Evolutionary conservation across 2,329 filamentous ascomycete genomes (phyloP), one percentile per base, ranked within the genome.

Genomic region (Colletotrichum noveboracense): DNA sequence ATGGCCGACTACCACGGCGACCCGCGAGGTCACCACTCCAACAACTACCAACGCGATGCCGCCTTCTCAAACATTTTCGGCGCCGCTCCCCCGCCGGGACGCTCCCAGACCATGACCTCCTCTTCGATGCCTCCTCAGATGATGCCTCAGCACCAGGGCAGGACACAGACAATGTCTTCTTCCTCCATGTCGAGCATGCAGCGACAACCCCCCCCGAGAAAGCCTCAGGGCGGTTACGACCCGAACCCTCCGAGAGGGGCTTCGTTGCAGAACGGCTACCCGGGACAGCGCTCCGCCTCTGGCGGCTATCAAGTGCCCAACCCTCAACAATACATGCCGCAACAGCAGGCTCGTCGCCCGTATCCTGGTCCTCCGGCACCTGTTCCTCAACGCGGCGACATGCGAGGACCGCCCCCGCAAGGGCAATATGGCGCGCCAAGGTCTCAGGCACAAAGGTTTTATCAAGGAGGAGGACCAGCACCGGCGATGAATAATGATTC

Each of bases 1-100:
- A 92, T 92, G 90, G 88, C 90, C 80, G 90, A 92, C 81, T 91
- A 92, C 80, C 89, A 88, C 77, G 87, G 90, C 82, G 85, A 84
- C 78, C 85, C 84, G 66, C 84, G 86, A 72, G 86, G 89, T 79
- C 89, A 48, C 43, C 43, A 91, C 88, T 82, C 87, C 70, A 87
- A 88, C 78, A 89, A 89, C 82, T 89, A 89, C 81, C 95, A 97
- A 86, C 94, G 97, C 87, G 96, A 99, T 91, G 95, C 95, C 79
- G 97, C 96, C 79, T 99, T 97, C 85, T 95, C 94, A 79, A 96
- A 96, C 86, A 98, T 98, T 83, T 99, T 98, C 84, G 97, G 96
- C 80, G 93, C 93, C 78, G 91, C 95, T 78, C 96, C 95, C 78
- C 95, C 95, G 62, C 92, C 95, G 61, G 96, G 96, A 74, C 94